Base-by-base conservation (phyloP, 805 yeast genomes). In the Pichia membranifaciens region DNA sequence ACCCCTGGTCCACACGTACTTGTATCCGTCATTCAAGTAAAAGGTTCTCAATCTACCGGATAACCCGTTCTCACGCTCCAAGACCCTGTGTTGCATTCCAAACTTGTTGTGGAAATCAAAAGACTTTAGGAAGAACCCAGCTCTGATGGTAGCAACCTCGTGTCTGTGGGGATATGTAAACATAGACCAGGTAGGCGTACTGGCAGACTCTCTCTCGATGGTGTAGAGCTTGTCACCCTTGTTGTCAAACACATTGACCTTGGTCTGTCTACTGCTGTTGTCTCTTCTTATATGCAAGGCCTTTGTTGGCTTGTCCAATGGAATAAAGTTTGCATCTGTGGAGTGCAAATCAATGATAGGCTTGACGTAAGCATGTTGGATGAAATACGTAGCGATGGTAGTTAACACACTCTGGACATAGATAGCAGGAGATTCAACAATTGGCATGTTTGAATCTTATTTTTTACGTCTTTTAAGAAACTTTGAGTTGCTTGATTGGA, bases 1-100 rank as follows among this genome's bases (percentile, higher is more conserved):
- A 18, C 76, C 72, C 39, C 76, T 66, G 3, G 76, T 67, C 86
- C 86, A 81, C 16, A 68, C 73, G 57, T 76, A 78, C 51, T 75
- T 71, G 45, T 70, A 65, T 2, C 84, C 85, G 54, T 77, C 81
- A 40, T 59, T 61, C 23, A 78, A 62, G 51, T 73, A 72, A 58
- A 79, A 81, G 25, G 72, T 69, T 50, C 77, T 69, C 47, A 64
- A 59, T 37, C 69, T 62, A 25, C 78, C 79, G 33, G 60, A 52
- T 16, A 61, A 44, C 9, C 73, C 69, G 40, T 67, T 57, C 46
- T 69, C 74, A 39, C 64, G 56, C 17, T 58, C 53, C 43, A 77
- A 60, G 33, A 61, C 69, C 38, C 79, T 62, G 56, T 76, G 80
- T 43, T 69, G 72, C 32, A 78, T 46, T 4, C 71, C 75, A 3